A percentile compares a stretch with the other conserved stretches of the same genome.
Evolutionary conservation across 2,329 filamentous ascomycete species (phyloP).

Genomic region (Talaromyces sp.): DNA sequence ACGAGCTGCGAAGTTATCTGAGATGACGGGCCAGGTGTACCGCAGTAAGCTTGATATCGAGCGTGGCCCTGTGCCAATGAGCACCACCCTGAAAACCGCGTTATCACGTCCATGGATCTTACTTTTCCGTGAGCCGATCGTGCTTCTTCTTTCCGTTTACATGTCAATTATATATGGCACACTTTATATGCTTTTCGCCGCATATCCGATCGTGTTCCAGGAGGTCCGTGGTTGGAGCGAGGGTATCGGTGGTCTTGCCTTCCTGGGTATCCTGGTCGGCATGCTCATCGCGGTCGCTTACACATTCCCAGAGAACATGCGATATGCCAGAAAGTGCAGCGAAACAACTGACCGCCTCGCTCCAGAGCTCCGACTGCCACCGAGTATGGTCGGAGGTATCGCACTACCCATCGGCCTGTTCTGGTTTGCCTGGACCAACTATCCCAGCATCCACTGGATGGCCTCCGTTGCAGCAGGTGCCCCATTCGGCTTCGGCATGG

Average conservation of each 20-base stretch:
- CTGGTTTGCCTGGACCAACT: constrained; percentile 63
- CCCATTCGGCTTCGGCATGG: constrained; percentile 46
- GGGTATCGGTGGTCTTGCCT: constrained; percentile 51
- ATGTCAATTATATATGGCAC: constrained; percentile 30
- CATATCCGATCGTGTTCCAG: constrained; percentile 51
- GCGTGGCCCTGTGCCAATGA: constrained; percentile 43
- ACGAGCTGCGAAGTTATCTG: constrained; percentile 43
- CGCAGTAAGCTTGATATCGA: constrained; percentile 39
- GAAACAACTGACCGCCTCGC: constrained; percentile 38
- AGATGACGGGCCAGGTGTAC: constrained; percentile 36
- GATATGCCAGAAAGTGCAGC: constrained; percentile 30
- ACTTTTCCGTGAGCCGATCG: constrained; percentile 26
- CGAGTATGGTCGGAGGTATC: constrained; percentile 52
- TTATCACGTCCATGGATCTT: constrained; percentile 50
- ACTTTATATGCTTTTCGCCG: constrained; percentile 53
- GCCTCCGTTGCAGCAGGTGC: constrained; percentile 38
- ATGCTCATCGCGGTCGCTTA: constrained; percentile 41
- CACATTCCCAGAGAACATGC: constrained; percentile 41
- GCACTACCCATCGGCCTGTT: constrained; percentile 59
- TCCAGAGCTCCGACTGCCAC: constrained; percentile 59
- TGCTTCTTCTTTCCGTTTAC: constrained; percentile 23
- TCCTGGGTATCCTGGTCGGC: constrained; percentile 49
- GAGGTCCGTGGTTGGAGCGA: constrained; percentile 47
- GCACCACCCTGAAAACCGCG: constrained; percentile 47
- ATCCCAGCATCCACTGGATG: constrained; percentile 44